phyloP scores from a whole-genome alignment of 305 asterid species.

The Solanum hybrid region DNA sequence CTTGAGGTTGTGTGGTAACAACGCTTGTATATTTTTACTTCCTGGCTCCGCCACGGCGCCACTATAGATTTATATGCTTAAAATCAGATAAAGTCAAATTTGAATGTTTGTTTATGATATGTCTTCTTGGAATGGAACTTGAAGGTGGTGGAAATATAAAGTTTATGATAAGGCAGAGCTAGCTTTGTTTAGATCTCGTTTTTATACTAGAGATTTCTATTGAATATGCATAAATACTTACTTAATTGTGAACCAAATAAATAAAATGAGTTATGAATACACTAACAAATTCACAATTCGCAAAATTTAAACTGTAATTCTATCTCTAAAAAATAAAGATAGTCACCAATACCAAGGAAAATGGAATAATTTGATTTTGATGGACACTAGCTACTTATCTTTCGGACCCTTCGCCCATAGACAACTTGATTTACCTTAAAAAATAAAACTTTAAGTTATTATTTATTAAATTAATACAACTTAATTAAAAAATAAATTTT shows the following conservation, averaged over 20 bases:
- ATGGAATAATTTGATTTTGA: background rate
- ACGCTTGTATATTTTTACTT: background rate
- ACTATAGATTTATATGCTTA: background rate
- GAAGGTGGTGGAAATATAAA: background rate
- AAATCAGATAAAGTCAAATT: background rate
- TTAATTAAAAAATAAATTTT: too few relatives aligned
- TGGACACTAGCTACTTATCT: background rate
- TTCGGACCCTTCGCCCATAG: background rate
- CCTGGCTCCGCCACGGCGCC: background rate
- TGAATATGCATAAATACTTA: background rate
- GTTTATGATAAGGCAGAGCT: background rate
- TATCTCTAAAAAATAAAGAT: background rate
- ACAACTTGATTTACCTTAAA: background rate
- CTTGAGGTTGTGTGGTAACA: background rate
- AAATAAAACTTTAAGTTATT: too few relatives aligned
- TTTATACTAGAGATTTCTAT: background rate
- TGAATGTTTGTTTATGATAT: background rate
- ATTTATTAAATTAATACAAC: too few relatives aligned
- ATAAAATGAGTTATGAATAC: background rate
- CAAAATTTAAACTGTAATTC: too few relatives aligned
- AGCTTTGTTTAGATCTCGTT: background rate
- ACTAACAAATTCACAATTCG: background rate
- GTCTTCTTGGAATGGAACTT: background rate
- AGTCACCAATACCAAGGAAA: background rate
- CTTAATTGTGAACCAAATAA: background rate